These are phyloP conservation scores for Coemansia sp. DNA, from an alignment of 192 early-diverging fungal genomes.

Conservation along the genomic window DNA sequence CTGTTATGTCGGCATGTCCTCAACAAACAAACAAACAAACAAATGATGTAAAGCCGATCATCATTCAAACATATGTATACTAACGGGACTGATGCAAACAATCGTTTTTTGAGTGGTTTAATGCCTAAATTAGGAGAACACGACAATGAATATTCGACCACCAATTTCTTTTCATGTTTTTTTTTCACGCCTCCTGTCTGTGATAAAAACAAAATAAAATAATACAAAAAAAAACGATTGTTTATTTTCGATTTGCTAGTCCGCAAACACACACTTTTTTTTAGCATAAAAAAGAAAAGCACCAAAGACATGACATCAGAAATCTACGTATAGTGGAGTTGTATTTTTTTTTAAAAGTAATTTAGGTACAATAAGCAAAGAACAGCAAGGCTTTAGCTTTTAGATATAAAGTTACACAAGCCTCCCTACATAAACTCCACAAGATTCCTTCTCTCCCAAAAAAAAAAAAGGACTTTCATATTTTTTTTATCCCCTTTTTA, in stretches of 20 bases:
- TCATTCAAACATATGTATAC: neutral
- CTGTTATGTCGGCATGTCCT: neutral
- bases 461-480: neutral
- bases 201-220: neutral
- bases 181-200: neutral
- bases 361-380: too few relatives aligned
- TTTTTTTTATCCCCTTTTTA: neutral
- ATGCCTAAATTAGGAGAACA: neutral
- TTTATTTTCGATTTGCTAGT: neutral
- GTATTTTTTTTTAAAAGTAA: too few relatives aligned
- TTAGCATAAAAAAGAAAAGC: neutral
- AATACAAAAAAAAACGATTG: slow-evolving; percentile 1
- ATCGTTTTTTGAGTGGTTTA: neutral
- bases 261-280: too few relatives aligned
- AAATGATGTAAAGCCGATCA: neutral
- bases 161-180: neutral
- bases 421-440: neutral
- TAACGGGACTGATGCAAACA: neutral
- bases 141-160: neutral
- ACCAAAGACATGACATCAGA: slow-evolving; percentile 5
- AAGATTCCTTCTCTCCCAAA: neutral
- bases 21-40: neutral
- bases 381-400: too few relatives aligned
- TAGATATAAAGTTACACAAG: neutral
- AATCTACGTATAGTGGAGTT: neutral